Evolutionary conservation across 2,329 filamentous ascomycete genomes (phyloP), one percentile per base, ranked within the genome.

Genomic region (Ascocoryne sarcoides): DNA sequence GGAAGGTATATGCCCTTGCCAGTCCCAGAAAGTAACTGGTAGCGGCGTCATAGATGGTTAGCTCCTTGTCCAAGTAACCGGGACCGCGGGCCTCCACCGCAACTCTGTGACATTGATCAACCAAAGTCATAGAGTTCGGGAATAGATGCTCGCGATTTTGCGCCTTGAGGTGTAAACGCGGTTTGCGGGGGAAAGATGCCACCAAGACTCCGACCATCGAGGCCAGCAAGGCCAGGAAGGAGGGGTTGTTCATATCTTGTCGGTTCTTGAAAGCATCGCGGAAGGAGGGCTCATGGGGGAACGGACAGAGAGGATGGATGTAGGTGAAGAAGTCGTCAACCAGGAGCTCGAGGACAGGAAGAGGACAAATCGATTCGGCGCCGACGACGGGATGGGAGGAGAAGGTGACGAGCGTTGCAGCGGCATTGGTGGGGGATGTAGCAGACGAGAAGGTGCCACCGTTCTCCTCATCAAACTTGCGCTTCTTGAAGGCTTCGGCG

Each of bases 261-360:
- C 83, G 70, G 40, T 71, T 71, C 5, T 70, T 69, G 59, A 86
- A 84, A 1, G 77, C 77, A 46, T 77, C 72, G 16, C 82, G 73
- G 58, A 89, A 88, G 3, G 81, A 83, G 0, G 82, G 82, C 56
- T 88, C 82, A 59, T 89, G 84, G 0, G 84, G 84, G 42, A 89
- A 88, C 0, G 84, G 84, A 43, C 75, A 76, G 7, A 89, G 69
- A 1, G 84, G 84, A 52, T 88, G 82, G 39, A 88, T 81, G 58
- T 87, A 87, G 14, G 80, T 86, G 62, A 88, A 89, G 69, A 85
- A 89, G 63, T 89, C 84, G 58, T 88, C 81, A 42, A 89, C 74
- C 12, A 88, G 68, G 2, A 81, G 69, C 52, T 82, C 72, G 38
- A 89, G 65, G 9, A 81, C 76, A 5, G 75, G 72, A 60, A 81